phyloP scores from a whole-genome alignment of 345 rosid species.

The Excoecaria agallocha region DNA sequence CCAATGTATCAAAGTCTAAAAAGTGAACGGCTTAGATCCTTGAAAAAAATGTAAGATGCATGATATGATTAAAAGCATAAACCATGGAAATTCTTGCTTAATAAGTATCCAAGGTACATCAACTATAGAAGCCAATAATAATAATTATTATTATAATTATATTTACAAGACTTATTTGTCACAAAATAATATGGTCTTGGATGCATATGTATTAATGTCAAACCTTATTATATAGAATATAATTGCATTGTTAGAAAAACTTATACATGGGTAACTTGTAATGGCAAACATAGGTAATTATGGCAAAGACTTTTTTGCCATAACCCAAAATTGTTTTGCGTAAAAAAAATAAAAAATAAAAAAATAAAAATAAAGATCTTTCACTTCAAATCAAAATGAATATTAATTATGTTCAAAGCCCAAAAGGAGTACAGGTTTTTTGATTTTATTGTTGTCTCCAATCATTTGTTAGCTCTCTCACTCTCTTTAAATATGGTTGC shows the following conservation, averaged over 20 bases:
- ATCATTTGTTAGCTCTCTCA: constrained; percentile 37
- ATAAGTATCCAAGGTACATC: constrained; percentile 9
- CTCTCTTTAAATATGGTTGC: background rate
- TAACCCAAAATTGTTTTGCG: background rate
- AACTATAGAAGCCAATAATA: background rate
- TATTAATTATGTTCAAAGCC: constrained; percentile 19
- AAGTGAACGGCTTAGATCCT: constrained; percentile 9
- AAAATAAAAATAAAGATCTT: constrained; percentile 2
- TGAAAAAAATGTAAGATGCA: background rate
- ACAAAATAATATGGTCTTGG: constrained; percentile 41
- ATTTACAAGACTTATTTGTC: constrained; percentile 19
- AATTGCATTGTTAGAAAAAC: constrained; percentile 30
- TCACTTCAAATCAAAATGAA: constrained; percentile 13
- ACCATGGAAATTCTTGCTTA: background rate
- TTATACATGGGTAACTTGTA: constrained; percentile 39
- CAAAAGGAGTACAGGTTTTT: constrained; percentile 8
- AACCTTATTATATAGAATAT: constrained; percentile 31
- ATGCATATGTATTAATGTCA: constrained; percentile 37
- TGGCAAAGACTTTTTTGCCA: constrained; percentile 50
- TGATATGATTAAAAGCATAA: background rate
- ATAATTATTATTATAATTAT: too few relatives aligned
- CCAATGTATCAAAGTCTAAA: background rate
- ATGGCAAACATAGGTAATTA: constrained; percentile 60
- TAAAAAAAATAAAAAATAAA: too few relatives aligned
- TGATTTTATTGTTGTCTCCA: constrained; percentile 41